Evolutionary conservation across 2,329 filamentous ascomycete genomes (phyloP), one percentile per base, ranked within the genome.

Genomic region (Xylaria sp.): DNA sequence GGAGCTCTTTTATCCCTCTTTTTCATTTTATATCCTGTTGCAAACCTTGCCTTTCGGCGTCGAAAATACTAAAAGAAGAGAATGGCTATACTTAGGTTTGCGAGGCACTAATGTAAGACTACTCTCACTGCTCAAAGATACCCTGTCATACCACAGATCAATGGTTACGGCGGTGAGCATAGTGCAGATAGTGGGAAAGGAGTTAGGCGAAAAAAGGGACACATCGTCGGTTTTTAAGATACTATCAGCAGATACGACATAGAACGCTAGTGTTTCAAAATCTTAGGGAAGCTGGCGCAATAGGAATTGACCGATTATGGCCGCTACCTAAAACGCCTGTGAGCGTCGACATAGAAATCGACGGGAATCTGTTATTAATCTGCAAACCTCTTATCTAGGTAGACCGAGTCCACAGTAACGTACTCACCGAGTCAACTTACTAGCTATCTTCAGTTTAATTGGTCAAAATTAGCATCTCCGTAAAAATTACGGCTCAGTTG

Each of bases 211-310:
- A 12, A n/a, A 5, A 19, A 51, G 17, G 30, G 5, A 27, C 12
- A 61, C 7, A 50, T 32, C 4, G 7, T 48, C 21, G 1, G 24
- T 27, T 27, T 24, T 32, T 17, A 54, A 53, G 9, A 24, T 59
- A 54, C 27, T 14, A 34, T 57, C 39, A 21, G 19, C 21, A 50
- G 24, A 21, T 36, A 54, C 12, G 32, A 53, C 21, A 36, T 7
- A 21, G 34, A 14, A 53, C 3, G 12, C 32, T 8, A 8, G 30
- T 14, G 4, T 14, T 21, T 42, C 42, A 19, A 50, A 8, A 21
- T 50, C 17, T 62, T n/a, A 19, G 27, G 39, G 30, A 50, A 50
- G 12, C 54, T 50, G 48, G 54, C 62, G 54, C 48, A 65, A 51
- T 32, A 48, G 47, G 57, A 50, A 50, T 54, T 21, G 3, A 54